Percentiles rank a stretch among this genome's conserved stretches.
Conservation (phyloP, 1,284 basidiomycete genomes). For the Trichosporon sp. region DNA sequence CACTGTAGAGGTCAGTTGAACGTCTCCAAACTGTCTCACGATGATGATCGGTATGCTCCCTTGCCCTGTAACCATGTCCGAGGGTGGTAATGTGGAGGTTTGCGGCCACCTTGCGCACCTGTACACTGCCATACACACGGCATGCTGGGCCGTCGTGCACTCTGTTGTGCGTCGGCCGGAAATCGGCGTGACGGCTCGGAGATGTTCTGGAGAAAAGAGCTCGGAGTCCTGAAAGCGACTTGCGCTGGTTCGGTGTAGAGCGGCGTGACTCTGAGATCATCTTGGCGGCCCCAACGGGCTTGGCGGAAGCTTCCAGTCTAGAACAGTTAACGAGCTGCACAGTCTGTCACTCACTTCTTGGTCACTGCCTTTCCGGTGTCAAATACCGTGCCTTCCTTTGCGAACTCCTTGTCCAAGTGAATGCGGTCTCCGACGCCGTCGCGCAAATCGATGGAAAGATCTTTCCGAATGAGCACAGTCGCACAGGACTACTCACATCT, state of each 20-base stretch:
- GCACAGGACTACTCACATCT: slow-evolving; percentile 63
- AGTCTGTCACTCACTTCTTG: slow-evolving; percentile 62
- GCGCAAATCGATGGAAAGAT: slow-evolving; percentile 81
- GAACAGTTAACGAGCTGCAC: neutral
- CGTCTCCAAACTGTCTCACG: slow-evolving; percentile 25
- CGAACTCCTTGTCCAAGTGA: slow-evolving; percentile 79
- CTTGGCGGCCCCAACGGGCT: slow-evolving; percentile 44
- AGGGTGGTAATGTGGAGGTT: slow-evolving; percentile 88
- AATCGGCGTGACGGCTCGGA: slow-evolving; percentile 64
- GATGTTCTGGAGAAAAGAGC: slow-evolving; percentile 59
- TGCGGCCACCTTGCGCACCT: slow-evolving; percentile 88
- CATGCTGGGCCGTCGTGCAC: slow-evolving; percentile 71
- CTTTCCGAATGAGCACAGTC: slow-evolving; percentile 55
- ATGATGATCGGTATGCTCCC: slow-evolving; percentile 81
- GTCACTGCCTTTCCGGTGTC: slow-evolving; percentile 77
- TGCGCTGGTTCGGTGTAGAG: slow-evolving; percentile 48
- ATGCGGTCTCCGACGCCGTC: slow-evolving; percentile 91
- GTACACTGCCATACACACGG: slow-evolving; percentile 79
- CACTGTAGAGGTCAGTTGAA: slow-evolving; percentile 59
- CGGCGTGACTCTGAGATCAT: slow-evolving; percentile 49
- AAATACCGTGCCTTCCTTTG: slow-evolving; percentile 85
- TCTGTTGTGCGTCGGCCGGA: slow-evolving; percentile 72
- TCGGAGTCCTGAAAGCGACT: slow-evolving; percentile 46
- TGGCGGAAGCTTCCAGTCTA: slow-evolving; percentile 24
- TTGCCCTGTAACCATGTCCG: slow-evolving; percentile 88